These are phyloP conservation scores for Ceratorhiza oryzae-sativae DNA, from an alignment of 1,284 basidiomycete species.

Conservation along the genomic window DNA sequence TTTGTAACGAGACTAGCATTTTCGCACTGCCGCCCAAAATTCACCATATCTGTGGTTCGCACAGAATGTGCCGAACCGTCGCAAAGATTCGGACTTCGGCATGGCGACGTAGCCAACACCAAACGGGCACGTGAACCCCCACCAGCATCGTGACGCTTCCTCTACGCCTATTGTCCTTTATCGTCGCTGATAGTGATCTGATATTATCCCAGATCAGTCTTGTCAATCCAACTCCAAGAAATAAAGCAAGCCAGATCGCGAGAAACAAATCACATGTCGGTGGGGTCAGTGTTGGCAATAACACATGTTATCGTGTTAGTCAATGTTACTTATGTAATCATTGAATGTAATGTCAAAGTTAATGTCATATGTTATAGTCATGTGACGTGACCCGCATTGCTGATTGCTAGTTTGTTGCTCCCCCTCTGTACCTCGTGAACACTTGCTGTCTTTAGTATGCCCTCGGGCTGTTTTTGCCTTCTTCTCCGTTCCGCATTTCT, in stretches of 20 bases:
- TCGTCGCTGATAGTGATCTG: not conserved
- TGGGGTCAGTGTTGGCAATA: slow-evolving; percentile 12
- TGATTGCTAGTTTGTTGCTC: no score
- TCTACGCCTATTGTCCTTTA: slow-evolving; percentile 3
- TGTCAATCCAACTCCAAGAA: not conserved
- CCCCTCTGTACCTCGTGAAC: no score
- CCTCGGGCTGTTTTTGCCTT: no score
- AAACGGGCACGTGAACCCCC: slow-evolving; percentile 5
- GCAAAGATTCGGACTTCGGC: not conserved
- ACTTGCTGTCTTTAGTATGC: no score
- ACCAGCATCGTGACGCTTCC: no score
- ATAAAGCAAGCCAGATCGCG: not conserved
- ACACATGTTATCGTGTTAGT: slow-evolving; percentile 19
- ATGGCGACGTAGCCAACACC: not conserved
- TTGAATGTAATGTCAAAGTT: slow-evolving; percentile 2
- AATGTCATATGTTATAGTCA: not conserved
- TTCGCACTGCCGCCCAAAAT: not conserved
- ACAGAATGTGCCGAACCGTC: not conserved
- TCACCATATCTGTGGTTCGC: not conserved
- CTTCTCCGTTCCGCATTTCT: no score
- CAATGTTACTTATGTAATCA: slow-evolving; percentile 17
- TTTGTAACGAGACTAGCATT: not conserved
- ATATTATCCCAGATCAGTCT: not conserved
- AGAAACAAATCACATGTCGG: not conserved
- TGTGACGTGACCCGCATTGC: not conserved